Evolutionary conservation across 176 grass and related monocot species (phyloP).

Genomic region (Carex cristatella): DNA sequence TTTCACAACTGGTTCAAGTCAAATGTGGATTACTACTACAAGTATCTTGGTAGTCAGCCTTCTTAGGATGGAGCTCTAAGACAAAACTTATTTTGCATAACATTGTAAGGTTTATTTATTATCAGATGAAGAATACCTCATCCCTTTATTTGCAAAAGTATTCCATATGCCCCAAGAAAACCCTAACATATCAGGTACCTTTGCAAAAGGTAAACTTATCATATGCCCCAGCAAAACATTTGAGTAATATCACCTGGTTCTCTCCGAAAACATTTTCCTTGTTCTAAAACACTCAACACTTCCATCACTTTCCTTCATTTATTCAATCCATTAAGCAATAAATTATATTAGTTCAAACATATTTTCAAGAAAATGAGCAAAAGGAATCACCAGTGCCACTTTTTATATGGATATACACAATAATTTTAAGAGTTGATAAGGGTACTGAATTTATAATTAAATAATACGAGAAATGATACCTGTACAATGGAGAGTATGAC

Average conservation of each 20-base stretch:
- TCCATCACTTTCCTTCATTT: background rate
- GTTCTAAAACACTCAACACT: background rate
- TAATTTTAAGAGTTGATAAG: too few relatives aligned
- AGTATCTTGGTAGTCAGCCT: background rate
- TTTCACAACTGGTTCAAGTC: background rate
- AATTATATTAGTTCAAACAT: background rate
- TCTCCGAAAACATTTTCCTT: background rate
- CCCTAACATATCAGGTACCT: background rate
- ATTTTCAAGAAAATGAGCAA: background rate
- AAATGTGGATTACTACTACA: background rate
- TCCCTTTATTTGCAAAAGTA: background rate
- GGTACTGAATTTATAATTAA: too few relatives aligned
- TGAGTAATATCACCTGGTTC: background rate
- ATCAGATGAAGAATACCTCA: background rate
- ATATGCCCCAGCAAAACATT: background rate
- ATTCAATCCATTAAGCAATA: background rate
- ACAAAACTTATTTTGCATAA: background rate
- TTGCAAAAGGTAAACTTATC: background rate
- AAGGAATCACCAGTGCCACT: background rate
- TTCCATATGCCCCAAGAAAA: background rate
- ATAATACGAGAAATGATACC: too few relatives aligned
- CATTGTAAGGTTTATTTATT: background rate
- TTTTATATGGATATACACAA: background rate
- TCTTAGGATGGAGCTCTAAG: background rate
- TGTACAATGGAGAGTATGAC: too few relatives aligned